Conservation (phyloP, 345 rosid species). For the Eutrema heterophyllum region DNA sequence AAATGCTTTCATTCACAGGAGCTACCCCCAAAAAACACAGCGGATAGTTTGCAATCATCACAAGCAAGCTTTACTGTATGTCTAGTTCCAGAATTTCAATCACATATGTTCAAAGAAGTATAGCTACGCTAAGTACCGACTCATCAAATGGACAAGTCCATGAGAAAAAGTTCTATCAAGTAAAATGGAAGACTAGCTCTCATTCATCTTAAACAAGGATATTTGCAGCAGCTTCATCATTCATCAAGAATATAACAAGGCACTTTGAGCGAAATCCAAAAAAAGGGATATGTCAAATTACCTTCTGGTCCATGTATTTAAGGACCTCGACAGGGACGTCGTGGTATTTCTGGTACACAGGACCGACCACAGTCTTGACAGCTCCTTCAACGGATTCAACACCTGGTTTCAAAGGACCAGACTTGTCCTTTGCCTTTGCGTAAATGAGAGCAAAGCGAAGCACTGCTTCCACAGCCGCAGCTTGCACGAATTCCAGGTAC, state of each 20-base stretch:
- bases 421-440: constrained; percentile 62
- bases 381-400: constrained; percentile 83
- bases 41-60: neutral
- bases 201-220: neutral
- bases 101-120: neutral
- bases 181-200: neutral
- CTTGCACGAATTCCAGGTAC: constrained; percentile 81
- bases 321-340: constrained; percentile 62
- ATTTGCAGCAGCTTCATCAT: neutral
- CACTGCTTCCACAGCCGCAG: constrained; percentile 50
- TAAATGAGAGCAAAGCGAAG: constrained; percentile 56
- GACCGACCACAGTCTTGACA: constrained; percentile 71
- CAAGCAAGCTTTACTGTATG: neutral
- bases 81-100: neutral
- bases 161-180: neutral
- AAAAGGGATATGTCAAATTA: neutral
- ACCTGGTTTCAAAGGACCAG: constrained; percentile 77
- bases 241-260: neutral
- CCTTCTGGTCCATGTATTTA: constrained; percentile 81
- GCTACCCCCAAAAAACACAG: neutral
- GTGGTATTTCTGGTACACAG: constrained; percentile 65
- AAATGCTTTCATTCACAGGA: neutral
- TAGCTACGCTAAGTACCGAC: too few species aligned
- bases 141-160: neutral
- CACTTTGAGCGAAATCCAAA: neutral